Base-by-base conservation (phyloP, 1,284 basidiomycete species). In the Fistulinella cinereoalba region DNA sequence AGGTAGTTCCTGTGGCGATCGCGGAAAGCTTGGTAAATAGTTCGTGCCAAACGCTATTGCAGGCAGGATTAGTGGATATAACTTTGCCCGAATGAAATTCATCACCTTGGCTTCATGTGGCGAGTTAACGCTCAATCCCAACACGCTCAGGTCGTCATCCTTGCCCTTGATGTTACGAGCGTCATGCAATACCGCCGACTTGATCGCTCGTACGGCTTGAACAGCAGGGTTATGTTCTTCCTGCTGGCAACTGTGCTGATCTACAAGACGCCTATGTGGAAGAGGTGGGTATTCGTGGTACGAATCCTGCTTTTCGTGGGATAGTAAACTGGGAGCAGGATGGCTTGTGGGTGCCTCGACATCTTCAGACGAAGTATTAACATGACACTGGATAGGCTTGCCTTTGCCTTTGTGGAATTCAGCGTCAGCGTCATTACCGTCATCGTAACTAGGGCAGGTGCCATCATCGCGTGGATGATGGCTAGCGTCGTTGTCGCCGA, bases 101-200 rank as follows among this genome's bases (percentile, higher is more conserved):
- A 36, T 11, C 40, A 53, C 81, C 71, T 86, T 88, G 25, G 85
- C 85, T 61, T 87, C 85, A 43, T 72, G 69, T 13, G 77, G 54
- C 15, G 79, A 78, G 51, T 70, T 74, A 38, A 84, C 70, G 58
- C 78, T 71, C 76, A 79, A 52, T 44, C 61, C 61, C 44, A 81
- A 57, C 39, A 69, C 71, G 8, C 60, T 67, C 11, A 68, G 55
- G 29, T 69, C 71, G 13, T 71, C 66, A 18, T 72, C 71, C n/a
- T 71, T 70, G 8, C 84, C 80, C 47, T 69, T 72, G 50, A 88
- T 72, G 56, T 86, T 86, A 16, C 85, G 74, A 28, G 86, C 85
- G 62, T 88, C 86, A 55, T 88, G 85, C 40, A 88, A 63, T 3
- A 86, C 75, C 3, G 81, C 83, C 21, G 74, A 75, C 66, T 81